These are phyloP conservation scores for Thalassiosira profunda DNA, from an alignment of 108 stramenopile species.

Conservation along the genomic window DNA sequence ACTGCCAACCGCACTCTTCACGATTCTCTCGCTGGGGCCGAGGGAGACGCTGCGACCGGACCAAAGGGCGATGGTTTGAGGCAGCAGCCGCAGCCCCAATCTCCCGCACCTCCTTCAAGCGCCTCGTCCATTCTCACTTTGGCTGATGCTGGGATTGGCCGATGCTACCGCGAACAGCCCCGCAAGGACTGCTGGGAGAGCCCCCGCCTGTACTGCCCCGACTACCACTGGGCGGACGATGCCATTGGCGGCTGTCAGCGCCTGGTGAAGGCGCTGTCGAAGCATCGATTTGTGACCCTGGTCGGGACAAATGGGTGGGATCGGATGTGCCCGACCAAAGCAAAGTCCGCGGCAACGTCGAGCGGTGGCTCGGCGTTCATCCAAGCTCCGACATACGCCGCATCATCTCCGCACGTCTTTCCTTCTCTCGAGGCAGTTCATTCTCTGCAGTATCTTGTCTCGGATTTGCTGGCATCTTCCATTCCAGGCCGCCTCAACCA, in stretches of 20 bases:
- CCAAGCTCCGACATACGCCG: constrained; percentile 33
- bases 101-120: background rate
- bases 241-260: constrained; percentile 64
- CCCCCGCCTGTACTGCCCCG: constrained; percentile 78
- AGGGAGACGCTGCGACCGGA: too few relatives aligned
- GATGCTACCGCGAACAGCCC: constrained; percentile 52
- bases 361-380: background rate
- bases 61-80: too few relatives aligned
- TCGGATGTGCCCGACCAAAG: constrained; percentile 13
- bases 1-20: constrained; percentile 71
- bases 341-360: background rate
- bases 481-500: constrained; percentile 72
- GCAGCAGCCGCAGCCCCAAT: constrained; percentile 3
- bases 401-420: constrained; percentile 39
- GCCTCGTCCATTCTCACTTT: background rate
- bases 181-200: constrained; percentile 90
- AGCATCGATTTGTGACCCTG: constrained; percentile 64
- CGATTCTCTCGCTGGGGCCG: constrained; percentile 24
- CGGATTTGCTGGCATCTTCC: constrained; percentile 29
- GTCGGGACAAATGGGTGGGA: constrained; percentile 39
- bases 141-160: constrained; percentile 39
- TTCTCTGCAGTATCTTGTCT: constrained; percentile 37
- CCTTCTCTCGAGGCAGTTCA: constrained; percentile 45
- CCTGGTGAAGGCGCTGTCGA: constrained; percentile 58
- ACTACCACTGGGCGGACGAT: constrained; percentile 91